phyloP scores from a whole-genome alignment of 2,329 filamentous ascomycete genomes.

The Coniochaeta sp. region DNA sequence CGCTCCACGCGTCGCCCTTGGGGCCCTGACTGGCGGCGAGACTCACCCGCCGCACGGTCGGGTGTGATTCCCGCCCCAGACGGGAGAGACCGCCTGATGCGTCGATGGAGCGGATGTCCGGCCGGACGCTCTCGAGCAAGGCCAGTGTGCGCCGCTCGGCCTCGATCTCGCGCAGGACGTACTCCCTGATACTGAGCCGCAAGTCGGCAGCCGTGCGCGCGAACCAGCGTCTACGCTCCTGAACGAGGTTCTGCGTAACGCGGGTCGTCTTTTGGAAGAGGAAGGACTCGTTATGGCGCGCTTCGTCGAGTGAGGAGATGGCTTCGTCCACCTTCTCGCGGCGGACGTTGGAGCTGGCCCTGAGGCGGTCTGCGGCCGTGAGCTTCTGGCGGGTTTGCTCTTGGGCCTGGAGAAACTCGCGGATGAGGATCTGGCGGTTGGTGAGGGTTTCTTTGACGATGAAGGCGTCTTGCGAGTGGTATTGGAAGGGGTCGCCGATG shows the following conservation, averaged over 20 bases:
- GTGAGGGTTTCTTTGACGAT: conserved; percentile 98
- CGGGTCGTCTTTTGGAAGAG: conserved; percentile 79
- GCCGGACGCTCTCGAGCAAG: conserved; percentile 85
- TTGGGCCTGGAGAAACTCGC: conserved; percentile 88
- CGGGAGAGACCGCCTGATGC: conserved; percentile 82
- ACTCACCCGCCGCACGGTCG: conserved; percentile 60
- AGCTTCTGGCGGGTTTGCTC: conserved; percentile 76
- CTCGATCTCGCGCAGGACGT: conserved; percentile 90
- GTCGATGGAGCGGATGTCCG: conserved; percentile 90
- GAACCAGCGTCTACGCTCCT: conserved; percentile 90
- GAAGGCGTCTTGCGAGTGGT: conserved; percentile 91
- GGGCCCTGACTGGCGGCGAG: conserved; percentile 87
- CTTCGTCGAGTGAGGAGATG: conserved; percentile 85
- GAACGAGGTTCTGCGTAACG: conserved; percentile 81
- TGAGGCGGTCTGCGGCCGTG: conserved; percentile 80
- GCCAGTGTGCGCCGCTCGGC: conserved; percentile 87
- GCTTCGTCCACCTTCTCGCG: conserved; percentile 97
- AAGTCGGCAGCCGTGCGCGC: conserved; percentile 78
- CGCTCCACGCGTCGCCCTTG: conserved; percentile 97
- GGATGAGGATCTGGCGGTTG: conserved; percentile 92
- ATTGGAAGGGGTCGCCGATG: conserved; percentile 85
- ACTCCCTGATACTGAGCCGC: conserved; percentile 78
- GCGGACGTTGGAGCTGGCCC: conserved; percentile 77
- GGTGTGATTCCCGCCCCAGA: conserved; percentile 82
- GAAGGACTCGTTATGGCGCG: conserved; percentile 71